Evolutionary conservation across 2,329 filamentous ascomycete species (phyloP).

Genomic region (Trichoderma lentiforme): DNA sequence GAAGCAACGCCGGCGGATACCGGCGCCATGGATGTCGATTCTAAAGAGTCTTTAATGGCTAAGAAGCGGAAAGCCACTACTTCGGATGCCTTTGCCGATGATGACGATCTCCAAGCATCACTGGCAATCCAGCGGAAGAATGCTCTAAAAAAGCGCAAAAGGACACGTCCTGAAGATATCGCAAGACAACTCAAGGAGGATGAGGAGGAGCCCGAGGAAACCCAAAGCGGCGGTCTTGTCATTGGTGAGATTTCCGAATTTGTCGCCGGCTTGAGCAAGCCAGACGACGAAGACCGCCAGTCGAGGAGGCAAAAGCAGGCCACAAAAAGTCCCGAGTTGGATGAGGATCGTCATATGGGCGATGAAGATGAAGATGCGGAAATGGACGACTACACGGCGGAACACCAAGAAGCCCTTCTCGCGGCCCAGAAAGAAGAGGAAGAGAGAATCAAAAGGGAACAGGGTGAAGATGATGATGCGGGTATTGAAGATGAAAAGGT

Average conservation of each 20-base stretch:
- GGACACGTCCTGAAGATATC: slow-evolving; percentile 79
- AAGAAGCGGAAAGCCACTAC: slow-evolving; percentile 65
- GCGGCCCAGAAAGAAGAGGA: slow-evolving; percentile 34
- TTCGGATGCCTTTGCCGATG: slow-evolving; percentile 73
- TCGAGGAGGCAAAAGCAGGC: slow-evolving; percentile 39
- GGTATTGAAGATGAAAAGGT: slow-evolving; percentile 84
- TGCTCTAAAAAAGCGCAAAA: slow-evolving; percentile 90
- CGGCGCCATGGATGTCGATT: slow-evolving; percentile 73
- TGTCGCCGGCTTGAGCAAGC: slow-evolving; percentile 76
- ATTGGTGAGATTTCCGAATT: slow-evolving; percentile 97
- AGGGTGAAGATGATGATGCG: slow-evolving; percentile 51
- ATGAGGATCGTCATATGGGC: slow-evolving; percentile 46
- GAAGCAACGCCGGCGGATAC: slow-evolving; percentile 39
- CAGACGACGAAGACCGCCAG: slow-evolving; percentile 55
- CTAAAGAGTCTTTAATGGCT: slow-evolving; percentile 40
- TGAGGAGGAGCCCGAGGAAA: slow-evolving; percentile 39
- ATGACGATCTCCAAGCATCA: slow-evolving; percentile 86
- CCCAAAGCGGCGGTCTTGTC: slow-evolving; percentile 62
- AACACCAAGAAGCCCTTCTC: slow-evolving; percentile 23
- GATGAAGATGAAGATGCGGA: slow-evolving; percentile 37
- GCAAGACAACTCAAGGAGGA: slow-evolving; percentile 73
- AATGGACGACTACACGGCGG: slow-evolving; percentile 32
- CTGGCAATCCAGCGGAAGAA: slow-evolving; percentile 78
- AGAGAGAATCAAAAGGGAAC: slow-evolving; percentile 13
- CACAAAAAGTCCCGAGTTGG: slow-evolving; percentile 35